phyloP scores from a whole-genome alignment of 495 filamentous ascomycete species.

The Bryoglossum gracile region DNA sequence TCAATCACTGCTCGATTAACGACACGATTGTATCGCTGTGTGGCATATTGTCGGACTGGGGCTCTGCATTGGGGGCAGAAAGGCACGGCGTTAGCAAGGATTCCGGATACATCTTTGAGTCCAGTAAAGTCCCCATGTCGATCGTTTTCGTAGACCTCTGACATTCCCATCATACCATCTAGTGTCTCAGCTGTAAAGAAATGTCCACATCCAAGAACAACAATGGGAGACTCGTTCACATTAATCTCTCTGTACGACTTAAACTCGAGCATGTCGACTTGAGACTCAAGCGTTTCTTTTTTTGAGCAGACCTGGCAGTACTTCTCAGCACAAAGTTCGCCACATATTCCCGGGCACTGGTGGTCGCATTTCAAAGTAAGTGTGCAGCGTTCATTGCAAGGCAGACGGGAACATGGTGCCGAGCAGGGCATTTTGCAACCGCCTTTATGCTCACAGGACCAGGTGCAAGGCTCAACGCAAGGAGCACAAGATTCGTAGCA shows the following conservation, averaged over 20 bases:
- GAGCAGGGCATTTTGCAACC: conserved; percentile 32
- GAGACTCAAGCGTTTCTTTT: conserved; percentile 1
- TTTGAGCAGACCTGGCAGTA: conserved; percentile 20
- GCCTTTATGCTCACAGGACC: conserved; percentile 7
- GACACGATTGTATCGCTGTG: conserved; percentile 26
- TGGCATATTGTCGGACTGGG: conserved; percentile 26
- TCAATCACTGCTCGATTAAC: conserved; percentile 29
- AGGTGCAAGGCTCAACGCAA: conserved; percentile 25
- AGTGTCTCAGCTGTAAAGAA: conserved; percentile 52
- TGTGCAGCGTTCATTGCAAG: conserved; percentile 58
- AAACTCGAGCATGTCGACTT: conserved; percentile 46
- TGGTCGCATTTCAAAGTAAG: conserved; percentile 55
- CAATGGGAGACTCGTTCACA: conserved; percentile 48
- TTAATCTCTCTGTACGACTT: conserved; percentile 49
- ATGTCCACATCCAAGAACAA: conserved; percentile 62
- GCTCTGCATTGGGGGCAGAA: conserved; percentile 24
- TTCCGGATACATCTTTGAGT: conserved; percentile 19
- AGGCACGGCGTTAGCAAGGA: conserved; percentile 19
- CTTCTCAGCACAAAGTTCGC: conserved; percentile 34
- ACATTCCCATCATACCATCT: conserved; percentile 57
- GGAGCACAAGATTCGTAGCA: conserved; percentile 40
- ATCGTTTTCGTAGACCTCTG: conserved; percentile 24
- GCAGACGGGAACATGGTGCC: conserved; percentile 55
- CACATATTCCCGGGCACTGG: conserved; percentile 37
- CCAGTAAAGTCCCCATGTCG: conserved; percentile 15